Evolutionary conservation across 2,329 filamentous ascomycete genomes (phyloP).

Genomic region (Didymella segeticola): DNA sequence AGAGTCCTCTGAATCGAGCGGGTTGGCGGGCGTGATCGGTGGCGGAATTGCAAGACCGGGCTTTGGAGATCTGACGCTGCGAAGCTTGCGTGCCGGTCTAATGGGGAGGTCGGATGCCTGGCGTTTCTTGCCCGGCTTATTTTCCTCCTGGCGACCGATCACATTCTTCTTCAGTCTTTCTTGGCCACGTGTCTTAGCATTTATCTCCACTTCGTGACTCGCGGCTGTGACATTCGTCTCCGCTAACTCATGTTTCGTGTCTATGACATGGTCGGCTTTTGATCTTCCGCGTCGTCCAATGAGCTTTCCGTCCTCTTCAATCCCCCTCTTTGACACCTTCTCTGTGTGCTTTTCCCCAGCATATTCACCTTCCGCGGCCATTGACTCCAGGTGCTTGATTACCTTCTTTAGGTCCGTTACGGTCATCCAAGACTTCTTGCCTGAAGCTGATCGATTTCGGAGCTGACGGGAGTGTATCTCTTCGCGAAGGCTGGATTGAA

Average conservation of each 20-base stretch:
- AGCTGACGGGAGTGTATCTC: neutral
- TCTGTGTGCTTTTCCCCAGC: neutral
- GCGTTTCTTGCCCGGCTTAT: slow-evolving; percentile 3
- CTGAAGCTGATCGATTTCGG: neutral
- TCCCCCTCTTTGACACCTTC: neutral
- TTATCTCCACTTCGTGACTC: neutral
- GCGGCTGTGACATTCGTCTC: neutral
- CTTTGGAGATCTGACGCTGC: neutral
- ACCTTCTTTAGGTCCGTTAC: slow-evolving; percentile 2
- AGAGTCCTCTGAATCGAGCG: neutral
- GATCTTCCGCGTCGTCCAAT: neutral
- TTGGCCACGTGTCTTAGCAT: neutral
- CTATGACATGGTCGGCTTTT: neutral
- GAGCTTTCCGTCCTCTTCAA: neutral
- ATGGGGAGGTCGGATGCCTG: slow-evolving; percentile 10
- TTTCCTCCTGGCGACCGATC: neutral
- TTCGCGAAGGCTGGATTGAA: neutral
- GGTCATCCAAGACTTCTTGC: neutral
- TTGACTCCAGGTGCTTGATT: neutral
- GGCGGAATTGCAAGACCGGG: neutral
- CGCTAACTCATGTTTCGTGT: neutral
- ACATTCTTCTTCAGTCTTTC: neutral
- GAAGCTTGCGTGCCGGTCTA: slow-evolving; percentile 1
- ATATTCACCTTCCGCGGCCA: neutral
- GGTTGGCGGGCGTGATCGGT: slow-evolving; percentile 11